phyloP scores from a whole-genome alignment of 2,329 filamentous ascomycete species.

The Xylaria sp. region DNA sequence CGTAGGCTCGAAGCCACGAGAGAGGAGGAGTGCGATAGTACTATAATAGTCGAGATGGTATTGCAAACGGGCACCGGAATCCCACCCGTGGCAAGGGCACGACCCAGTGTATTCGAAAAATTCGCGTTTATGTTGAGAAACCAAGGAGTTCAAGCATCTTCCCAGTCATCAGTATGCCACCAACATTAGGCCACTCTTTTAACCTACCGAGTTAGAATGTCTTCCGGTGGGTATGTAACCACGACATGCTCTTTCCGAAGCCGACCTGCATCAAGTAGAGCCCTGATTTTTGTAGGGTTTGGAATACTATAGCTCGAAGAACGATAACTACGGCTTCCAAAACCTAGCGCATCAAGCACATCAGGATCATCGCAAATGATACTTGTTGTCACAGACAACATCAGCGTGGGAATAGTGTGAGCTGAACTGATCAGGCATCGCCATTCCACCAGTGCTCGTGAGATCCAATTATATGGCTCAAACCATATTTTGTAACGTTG shows the following conservation, averaged over 20 bases:
- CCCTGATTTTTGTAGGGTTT: neutral
- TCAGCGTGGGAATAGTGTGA: neutral
- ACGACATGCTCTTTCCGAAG: constrained; percentile 10
- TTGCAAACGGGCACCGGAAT: neutral
- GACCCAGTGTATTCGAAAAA: too few relatives aligned
- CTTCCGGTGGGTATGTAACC: neutral
- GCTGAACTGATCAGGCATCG: neutral
- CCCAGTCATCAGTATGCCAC: neutral
- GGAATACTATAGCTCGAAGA: neutral
- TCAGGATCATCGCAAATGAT: constrained; percentile 19
- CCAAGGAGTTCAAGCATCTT: neutral
- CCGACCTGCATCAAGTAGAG: constrained; percentile 8
- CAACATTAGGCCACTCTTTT: neutral
- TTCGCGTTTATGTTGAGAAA: neutral
- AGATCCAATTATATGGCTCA: constrained; percentile 22
- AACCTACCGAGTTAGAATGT: constrained; percentile 1
- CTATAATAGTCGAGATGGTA: neutral
- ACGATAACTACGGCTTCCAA: neutral
- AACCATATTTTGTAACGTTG: constrained; percentile 16
- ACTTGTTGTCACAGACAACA: constrained; percentile 1
- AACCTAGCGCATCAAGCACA: constrained; percentile 19
- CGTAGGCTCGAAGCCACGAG: constrained; percentile 2
- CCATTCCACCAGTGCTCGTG: constrained; percentile 16
- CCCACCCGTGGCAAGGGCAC: too few relatives aligned
- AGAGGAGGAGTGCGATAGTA: constrained; percentile 3